These are phyloP conservation scores for Phoenix roebelenii DNA, from an alignment of 176 grass and related monocot species.

Conservation along the genomic window DNA sequence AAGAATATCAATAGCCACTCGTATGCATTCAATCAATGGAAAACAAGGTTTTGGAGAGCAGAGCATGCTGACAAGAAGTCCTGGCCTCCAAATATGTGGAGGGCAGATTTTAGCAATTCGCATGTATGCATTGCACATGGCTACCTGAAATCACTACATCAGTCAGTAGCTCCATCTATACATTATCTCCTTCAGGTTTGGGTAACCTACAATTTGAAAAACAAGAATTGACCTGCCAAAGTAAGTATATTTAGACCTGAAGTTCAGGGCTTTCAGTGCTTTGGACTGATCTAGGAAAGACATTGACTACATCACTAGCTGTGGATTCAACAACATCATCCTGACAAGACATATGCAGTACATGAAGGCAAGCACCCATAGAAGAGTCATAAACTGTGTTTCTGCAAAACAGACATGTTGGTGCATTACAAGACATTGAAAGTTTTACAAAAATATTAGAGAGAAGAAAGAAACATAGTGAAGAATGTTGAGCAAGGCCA, in stretches of 20 bases:
- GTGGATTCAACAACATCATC: slow-evolving; percentile 75
- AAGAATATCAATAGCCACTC: slow-evolving; percentile 37
- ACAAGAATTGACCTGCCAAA: too few relatives aligned
- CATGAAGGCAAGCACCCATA: slow-evolving; percentile 69
- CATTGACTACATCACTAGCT: slow-evolving; percentile 56
- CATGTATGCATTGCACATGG: slow-evolving; percentile 76
- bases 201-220: too few relatives aligned
- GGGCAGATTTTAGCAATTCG: slow-evolving; percentile 68
- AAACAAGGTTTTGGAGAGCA: slow-evolving; percentile 50
- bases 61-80: slow-evolving; percentile 65
- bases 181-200: too few relatives aligned
- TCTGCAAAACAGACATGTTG: slow-evolving; percentile 36
- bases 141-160: slow-evolving; percentile 39
- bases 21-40: slow-evolving; percentile 66
- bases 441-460: background rate
- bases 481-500: background rate
- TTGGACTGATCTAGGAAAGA: slow-evolving; percentile 44
- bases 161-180: background rate
- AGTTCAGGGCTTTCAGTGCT: slow-evolving; percentile 60
- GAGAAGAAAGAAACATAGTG: background rate
- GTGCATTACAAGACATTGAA: background rate
- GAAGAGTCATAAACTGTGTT: slow-evolving; percentile 63
- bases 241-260: slow-evolving; percentile 45
- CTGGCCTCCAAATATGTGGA: slow-evolving; percentile 68
- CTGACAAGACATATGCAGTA: slow-evolving; percentile 71